Evolutionary conservation across 1,284 basidiomycete genomes (phyloP), one percentile per base, ranked within the genome.

Genomic region (Trichosporon coremiiforme): DNA sequence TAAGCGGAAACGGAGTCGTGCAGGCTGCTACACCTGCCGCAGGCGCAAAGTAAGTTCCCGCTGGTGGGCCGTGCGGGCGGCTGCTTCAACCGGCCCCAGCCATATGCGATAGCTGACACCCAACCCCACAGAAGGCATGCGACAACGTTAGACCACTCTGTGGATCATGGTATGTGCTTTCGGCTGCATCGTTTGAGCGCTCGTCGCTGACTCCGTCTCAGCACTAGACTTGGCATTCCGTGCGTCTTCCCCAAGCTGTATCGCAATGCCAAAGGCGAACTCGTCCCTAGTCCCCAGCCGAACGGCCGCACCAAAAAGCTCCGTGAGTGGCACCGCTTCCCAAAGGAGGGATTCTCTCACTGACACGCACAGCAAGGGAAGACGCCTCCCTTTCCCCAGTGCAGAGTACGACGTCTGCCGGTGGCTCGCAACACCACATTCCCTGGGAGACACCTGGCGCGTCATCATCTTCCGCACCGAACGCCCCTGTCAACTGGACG

Each of bases 201-300:
- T 31, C 29, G 2, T 35, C 57, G 57, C 31, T 62, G 57, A 33
- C 57, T 17, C 2, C 57, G 17, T 22, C 31, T 3, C 66, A 74
- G 73, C 65, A 72, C 71, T 15, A 64, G 73, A 15, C 68, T 74
- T 0, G 71, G 70, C 60, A 74, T 71, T 15, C 69, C 73, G 4
- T 76, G 75, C 47, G 72, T 76, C 5, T 76, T 73, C 63, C 75
- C 75, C 36, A 73, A 74, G 64, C 68, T 76, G 7, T 71, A 74
- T 33, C 67, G 70, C 17, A 74, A 74, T 36, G 70, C 70, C 6
- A 69, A 70, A 33, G 75, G 75, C 15, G 75, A 74, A 33, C 70
- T 74, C 9, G 72, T 74, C 4, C 73, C 75, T 12, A 69, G 68
- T 0, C 75, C 75, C 6, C 75, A 76, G 47, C 75, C 75, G 1